Conservation (phyloP, 2,329 filamentous ascomycete genomes). For the Trichoderma sp. region DNA sequence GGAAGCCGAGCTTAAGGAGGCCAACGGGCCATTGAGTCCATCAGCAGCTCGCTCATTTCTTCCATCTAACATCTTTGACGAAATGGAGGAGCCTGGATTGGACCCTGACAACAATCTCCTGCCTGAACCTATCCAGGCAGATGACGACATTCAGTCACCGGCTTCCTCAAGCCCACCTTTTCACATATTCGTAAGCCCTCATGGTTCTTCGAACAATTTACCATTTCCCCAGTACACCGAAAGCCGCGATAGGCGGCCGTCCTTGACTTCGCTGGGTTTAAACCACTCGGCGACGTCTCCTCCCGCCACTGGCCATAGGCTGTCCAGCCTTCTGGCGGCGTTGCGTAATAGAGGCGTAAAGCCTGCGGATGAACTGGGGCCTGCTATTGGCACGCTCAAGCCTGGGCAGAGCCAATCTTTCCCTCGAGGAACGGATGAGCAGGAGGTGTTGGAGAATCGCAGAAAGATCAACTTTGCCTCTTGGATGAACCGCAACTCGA, state of each 20-base stretch:
- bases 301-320: conserved; percentile 33
- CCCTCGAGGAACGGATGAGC: conserved; percentile 58
- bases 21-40: conserved; percentile 70
- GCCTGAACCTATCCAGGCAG: conserved; percentile 30
- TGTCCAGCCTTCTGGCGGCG: conserved; percentile 55
- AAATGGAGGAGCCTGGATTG: conserved; percentile 60
- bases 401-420: conserved; percentile 74
- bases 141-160: conserved; percentile 53
- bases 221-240: conserved; percentile 52
- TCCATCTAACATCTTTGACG: conserved; percentile 64
- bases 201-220: conserved; percentile 57
- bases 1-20: conserved; percentile 60
- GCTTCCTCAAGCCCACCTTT: conserved; percentile 55
- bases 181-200: conserved; percentile 59
- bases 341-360: conserved; percentile 62
- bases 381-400: conserved; percentile 66
- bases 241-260: conserved; percentile 42
- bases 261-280: conserved; percentile 28
- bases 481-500: conserved; percentile 57
- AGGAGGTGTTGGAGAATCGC: conserved; percentile 50
- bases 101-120: conserved; percentile 32
- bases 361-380: conserved; percentile 48
- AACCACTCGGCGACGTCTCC: conserved; percentile 40
- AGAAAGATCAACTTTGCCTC: conserved; percentile 58
- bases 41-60: conserved; percentile 66